A percentile compares a stretch with the other conserved stretches of the same genome.
These are phyloP conservation scores for Salix koriyanagi DNA, from an alignment of 345 rosid genomes.

Conservation along the genomic window DNA sequence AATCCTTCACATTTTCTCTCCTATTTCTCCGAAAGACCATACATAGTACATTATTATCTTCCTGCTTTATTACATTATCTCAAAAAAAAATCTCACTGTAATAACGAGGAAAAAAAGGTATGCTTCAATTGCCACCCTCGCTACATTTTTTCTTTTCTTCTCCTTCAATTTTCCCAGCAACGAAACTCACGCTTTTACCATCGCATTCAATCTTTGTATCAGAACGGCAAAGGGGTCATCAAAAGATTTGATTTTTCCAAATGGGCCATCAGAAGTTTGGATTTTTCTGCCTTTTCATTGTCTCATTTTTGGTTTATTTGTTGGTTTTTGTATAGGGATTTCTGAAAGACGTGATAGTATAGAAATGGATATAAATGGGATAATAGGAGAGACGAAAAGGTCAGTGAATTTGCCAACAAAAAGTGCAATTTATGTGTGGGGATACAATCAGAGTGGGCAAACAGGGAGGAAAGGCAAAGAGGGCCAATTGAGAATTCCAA, in stretches of 20 bases:
- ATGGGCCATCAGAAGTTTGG: background rate
- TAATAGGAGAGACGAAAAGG: slow-evolving; percentile 57
- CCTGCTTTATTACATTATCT: too few species aligned
- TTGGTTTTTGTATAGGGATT: background rate
- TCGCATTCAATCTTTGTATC: background rate
- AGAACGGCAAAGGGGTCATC: background rate
- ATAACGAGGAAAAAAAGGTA: background rate
- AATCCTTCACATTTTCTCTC: too few species aligned
- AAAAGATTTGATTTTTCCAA: background rate
- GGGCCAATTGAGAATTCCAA: slow-evolving; percentile 73
- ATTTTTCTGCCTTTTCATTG: background rate
- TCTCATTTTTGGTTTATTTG: background rate
- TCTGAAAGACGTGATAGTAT: background rate
- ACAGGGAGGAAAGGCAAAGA: slow-evolving; percentile 78
- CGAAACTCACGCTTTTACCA: background rate
- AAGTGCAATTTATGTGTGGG: slow-evolving; percentile 97
- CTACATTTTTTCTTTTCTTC: background rate
- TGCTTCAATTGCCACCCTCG: background rate
- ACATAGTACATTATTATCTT: too few species aligned
- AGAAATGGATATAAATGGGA: slow-evolving; percentile 60
- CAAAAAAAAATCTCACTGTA: too few species aligned
- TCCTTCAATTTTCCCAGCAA: background rate
- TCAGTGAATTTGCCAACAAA: slow-evolving; percentile 51
- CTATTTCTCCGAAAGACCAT: too few species aligned
- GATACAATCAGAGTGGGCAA: slow-evolving; percentile 89